These are phyloP conservation scores for Metschnikowia proteae DNA, from an alignment of 805 yeast species.

Conservation along the genomic window DNA sequence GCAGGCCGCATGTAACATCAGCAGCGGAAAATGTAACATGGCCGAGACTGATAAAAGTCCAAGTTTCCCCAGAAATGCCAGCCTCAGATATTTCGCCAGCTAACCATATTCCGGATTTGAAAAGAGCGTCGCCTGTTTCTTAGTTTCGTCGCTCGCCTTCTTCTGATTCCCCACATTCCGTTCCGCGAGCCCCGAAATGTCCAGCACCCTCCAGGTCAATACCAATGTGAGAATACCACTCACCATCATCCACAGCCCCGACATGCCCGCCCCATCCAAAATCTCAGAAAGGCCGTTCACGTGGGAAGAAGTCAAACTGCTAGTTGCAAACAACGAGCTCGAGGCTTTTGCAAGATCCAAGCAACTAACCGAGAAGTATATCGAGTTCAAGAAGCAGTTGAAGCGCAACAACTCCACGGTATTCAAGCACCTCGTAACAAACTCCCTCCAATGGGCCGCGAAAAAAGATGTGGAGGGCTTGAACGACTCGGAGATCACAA, in stretches of 20 bases:
- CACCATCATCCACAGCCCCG: slow-evolving; percentile 23
- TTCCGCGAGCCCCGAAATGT: slow-evolving; percentile 7
- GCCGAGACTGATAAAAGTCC: neutral
- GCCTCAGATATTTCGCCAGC: too few species aligned
- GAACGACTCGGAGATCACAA: slow-evolving; percentile 16
- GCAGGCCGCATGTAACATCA: neutral
- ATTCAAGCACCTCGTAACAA: slow-evolving; percentile 45
- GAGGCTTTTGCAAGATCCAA: slow-evolving; percentile 48
- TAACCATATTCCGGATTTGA: too few species aligned
- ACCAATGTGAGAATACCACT: slow-evolving; percentile 9
- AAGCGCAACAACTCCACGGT: slow-evolving; percentile 34
- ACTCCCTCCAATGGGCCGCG: slow-evolving; percentile 50
- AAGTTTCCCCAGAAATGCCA: neutral
- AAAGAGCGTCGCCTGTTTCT: too few species aligned
- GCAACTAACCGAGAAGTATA: slow-evolving; percentile 42
- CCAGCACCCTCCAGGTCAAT: slow-evolving; percentile 7
- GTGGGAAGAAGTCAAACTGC: slow-evolving; percentile 42
- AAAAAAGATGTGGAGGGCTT: slow-evolving; percentile 20
- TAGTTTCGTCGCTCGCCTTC: neutral
- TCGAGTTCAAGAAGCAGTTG: slow-evolving; percentile 42
- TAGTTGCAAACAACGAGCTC: slow-evolving; percentile 41
- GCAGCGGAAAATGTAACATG: slow-evolving; percentile 3
- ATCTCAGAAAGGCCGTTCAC: slow-evolving; percentile 36
- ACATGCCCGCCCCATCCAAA: slow-evolving; percentile 39
- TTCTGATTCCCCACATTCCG: neutral